Evolutionary conservation across 192 early-diverging fungal genomes (phyloP).

Genomic region (Coemansia guatemalensis): DNA sequence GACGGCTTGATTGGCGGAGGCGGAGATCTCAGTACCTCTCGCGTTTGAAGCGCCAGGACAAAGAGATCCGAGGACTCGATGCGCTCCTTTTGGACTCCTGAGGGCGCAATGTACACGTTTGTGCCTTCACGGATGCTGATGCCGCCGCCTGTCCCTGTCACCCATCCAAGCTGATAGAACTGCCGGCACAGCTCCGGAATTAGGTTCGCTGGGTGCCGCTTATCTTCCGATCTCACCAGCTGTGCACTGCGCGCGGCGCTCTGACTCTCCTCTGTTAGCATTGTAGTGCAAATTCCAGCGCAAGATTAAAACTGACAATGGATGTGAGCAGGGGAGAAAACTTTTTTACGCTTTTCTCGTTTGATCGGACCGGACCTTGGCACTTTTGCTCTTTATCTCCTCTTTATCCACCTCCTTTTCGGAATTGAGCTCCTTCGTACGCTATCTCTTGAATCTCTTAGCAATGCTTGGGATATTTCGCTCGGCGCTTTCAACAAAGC

Average conservation of each 20-base stretch:
- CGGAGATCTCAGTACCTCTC: conserved; percentile 68
- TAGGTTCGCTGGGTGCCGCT: conserved; percentile 73
- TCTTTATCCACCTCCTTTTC: neutral
- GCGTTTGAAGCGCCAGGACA: conserved; percentile 66
- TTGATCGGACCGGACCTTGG: neutral
- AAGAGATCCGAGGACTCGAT: conserved; percentile 84
- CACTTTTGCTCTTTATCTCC: neutral
- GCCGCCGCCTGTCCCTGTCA: conserved; percentile 94
- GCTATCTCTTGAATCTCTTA: no score
- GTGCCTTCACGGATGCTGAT: conserved; percentile 77
- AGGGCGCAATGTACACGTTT: conserved; percentile 85
- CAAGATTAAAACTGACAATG: neutral
- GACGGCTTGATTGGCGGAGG: conserved; percentile 70
- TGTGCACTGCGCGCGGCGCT: conserved; percentile 16
- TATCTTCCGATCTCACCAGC: conserved; percentile 60
- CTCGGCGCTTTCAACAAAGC: conserved; percentile 21
- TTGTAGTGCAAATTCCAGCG: neutral
- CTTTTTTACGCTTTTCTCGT: neutral
- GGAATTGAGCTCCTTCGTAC: neutral
- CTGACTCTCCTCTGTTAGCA: no score
- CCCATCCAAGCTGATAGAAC: conserved; percentile 92
- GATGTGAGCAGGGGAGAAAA: neutral
- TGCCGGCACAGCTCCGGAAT: conserved; percentile 89
- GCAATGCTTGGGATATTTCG: conserved; percentile 37
- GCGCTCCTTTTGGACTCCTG: conserved; percentile 95